Percentiles rank a stretch among this genome's conserved stretches.
These are phyloP conservation scores for Physcomitrellopsis africana DNA, from an alignment of 225 moss, liverwort and hornwort genomes.

Conservation along the genomic window DNA sequence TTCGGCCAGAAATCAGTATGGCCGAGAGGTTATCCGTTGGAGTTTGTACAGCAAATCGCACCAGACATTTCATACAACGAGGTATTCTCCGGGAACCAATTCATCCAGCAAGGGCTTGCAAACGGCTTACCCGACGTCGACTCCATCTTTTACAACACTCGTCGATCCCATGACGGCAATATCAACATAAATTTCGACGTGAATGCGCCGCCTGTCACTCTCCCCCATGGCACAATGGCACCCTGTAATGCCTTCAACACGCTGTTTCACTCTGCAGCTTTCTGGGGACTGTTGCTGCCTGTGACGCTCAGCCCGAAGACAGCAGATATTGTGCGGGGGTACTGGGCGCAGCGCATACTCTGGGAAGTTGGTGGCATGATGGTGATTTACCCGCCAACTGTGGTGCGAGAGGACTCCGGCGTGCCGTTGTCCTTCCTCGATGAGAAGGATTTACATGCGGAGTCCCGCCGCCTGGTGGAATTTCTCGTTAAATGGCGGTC, in stretches of 20 bases:
- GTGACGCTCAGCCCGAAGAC: conserved; percentile 79
- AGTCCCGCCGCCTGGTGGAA: conserved; percentile 54
- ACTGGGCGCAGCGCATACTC: conserved; percentile 83
- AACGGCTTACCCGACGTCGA: conserved; percentile 96
- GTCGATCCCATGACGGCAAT: conserved; percentile 59
- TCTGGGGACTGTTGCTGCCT: conserved; percentile 90
- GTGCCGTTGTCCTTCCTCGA: conserved; percentile 58
- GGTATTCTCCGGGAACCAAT: conserved; percentile 72
- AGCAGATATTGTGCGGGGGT: conserved; percentile 84
- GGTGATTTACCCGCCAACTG: conserved; percentile 73
- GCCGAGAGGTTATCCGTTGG: conserved; percentile 87
- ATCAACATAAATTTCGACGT: conserved; percentile 76
- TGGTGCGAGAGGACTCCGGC: conserved; percentile 56
- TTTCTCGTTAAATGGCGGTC: conserved; percentile 85
- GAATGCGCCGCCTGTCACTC: conserved; percentile 68
- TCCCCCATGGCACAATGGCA: conserved; percentile 84
- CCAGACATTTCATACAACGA: conserved; percentile 80
- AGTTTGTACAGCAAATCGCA: conserved; percentile 68
- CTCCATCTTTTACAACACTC: conserved; percentile 89
- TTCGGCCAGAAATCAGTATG: conserved; percentile 93
- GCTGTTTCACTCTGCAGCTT: conserved; percentile 75
- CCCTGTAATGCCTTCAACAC: conserved; percentile 91
- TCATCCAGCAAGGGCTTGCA: conserved; percentile 93
- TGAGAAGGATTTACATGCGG: conserved; percentile 78
- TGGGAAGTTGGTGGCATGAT: conserved; percentile 92